Conservation (phyloP, 129 eudicot genomes). For the Kitagawia praeruptora region DNA sequence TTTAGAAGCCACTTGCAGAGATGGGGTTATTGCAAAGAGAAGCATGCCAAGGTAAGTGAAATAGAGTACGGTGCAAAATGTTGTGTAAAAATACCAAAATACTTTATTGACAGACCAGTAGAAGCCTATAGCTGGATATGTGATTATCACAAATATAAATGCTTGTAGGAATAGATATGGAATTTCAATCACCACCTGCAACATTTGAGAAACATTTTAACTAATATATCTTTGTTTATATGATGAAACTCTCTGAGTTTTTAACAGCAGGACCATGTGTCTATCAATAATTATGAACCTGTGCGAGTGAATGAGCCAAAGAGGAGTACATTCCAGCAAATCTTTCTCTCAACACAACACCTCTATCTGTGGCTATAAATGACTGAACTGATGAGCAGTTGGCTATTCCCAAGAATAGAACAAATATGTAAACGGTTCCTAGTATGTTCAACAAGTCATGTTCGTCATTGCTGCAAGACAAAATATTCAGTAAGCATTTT, state of each 20-base stretch:
- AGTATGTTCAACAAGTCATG: conserved; percentile 20
- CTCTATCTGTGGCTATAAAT: conserved; percentile 10
- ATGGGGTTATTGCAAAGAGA: conserved; percentile 38
- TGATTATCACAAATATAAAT: conserved; percentile 24
- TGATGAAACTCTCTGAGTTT: neutral
- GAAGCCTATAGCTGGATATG: conserved; percentile 44
- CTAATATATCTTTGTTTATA: neutral
- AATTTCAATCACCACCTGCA: conserved; percentile 45
- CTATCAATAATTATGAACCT: conserved; percentile 6
- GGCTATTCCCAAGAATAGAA: conserved; percentile 16
- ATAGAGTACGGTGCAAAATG: conserved; percentile 33
- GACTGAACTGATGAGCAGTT: conserved; percentile 9
- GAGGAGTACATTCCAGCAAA: conserved; percentile 24
- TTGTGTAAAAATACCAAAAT: conserved; percentile 33
- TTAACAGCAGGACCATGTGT: neutral
- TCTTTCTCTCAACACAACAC: conserved; percentile 13
- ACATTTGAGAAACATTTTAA: neutral
- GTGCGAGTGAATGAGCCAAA: conserved; percentile 16
- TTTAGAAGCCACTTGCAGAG: conserved; percentile 31
- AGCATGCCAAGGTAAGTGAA: conserved; percentile 42
- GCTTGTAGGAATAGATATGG: conserved; percentile 41
- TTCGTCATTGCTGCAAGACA: conserved; percentile 8
- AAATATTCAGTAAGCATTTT: neutral
- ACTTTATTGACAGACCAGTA: conserved; percentile 42
- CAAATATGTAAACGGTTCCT: conserved; percentile 9